Conservation (phyloP, 202 grass and related monocot genomes). For the Carex arenaria region DNA sequence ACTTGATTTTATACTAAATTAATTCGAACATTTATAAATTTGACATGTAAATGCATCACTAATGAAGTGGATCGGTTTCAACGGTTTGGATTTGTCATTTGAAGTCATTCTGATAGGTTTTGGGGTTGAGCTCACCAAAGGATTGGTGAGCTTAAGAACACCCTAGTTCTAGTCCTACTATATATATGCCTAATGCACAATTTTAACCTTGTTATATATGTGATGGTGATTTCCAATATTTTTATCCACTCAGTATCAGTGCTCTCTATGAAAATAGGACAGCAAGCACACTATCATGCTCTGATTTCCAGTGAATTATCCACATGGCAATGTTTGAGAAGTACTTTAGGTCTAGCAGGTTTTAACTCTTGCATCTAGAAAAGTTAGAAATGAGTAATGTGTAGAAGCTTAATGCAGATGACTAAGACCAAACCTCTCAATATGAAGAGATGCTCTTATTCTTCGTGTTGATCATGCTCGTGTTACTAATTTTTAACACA, state of each 20-base stretch:
- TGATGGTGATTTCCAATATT: neutral
- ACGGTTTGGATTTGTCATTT: no score
- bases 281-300: neutral
- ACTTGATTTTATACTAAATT: no score
- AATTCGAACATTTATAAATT: no score
- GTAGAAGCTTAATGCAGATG: slow-evolving; percentile 1
- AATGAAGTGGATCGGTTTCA: no score
- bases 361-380: neutral
- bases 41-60: no score
- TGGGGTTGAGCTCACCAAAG: no score
- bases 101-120: no score
- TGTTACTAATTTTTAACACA: slow-evolving; percentile 1
- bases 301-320: neutral
- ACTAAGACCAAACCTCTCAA: neutral
- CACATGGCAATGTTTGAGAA: neutral
- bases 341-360: neutral
- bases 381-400: neutral
- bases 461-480: slow-evolving; percentile 1
- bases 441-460: neutral
- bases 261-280: neutral
- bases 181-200: neutral
- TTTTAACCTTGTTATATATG: neutral
- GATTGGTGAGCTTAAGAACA: no score
- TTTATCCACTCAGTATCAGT: neutral
- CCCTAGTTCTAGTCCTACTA: no score